These are phyloP conservation scores for Neurospora sp. DNA, from an alignment of 495 filamentous ascomycete species.

Conservation along the genomic window DNA sequence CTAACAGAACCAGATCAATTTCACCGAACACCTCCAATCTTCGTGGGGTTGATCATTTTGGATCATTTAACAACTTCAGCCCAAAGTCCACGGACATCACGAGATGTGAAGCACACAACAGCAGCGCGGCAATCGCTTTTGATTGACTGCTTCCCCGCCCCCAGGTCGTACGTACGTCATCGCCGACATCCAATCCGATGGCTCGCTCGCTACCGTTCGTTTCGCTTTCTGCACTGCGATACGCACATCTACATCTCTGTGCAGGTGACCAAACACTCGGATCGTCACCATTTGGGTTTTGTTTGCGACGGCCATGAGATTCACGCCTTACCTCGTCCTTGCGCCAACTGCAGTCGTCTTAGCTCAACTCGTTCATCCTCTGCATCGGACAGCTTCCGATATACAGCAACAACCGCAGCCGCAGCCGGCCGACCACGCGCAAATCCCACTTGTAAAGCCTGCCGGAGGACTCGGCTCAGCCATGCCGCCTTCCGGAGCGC, in stretches of 20 bases:
- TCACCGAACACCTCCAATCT: not conserved
- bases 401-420: not conserved
- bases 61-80: not conserved
- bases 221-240: not conserved
- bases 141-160: not conserved
- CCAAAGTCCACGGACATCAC: not conserved
- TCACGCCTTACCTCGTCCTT: not conserved
- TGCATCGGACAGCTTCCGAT: slow-evolving; percentile 5
- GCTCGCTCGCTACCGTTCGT: not conserved
- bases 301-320: not conserved
- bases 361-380: slow-evolving; percentile 18
- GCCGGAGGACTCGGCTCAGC: slow-evolving; percentile 23
- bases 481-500: slow-evolving; percentile 19
- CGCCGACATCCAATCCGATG: not conserved
- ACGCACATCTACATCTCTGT: not conserved
- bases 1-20: not conserved
- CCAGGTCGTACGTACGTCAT: not conserved
- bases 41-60: not conserved
- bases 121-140: not conserved
- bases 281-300: not conserved
- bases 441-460: slow-evolving; percentile 28
- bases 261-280: not conserved
- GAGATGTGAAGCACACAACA: not conserved
- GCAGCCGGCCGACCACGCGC: slow-evolving; percentile 10
- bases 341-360: slow-evolving; percentile 14